Conservation (phyloP, 73 alveolate genomes). For the Blepharisma stoltei region DNA sequence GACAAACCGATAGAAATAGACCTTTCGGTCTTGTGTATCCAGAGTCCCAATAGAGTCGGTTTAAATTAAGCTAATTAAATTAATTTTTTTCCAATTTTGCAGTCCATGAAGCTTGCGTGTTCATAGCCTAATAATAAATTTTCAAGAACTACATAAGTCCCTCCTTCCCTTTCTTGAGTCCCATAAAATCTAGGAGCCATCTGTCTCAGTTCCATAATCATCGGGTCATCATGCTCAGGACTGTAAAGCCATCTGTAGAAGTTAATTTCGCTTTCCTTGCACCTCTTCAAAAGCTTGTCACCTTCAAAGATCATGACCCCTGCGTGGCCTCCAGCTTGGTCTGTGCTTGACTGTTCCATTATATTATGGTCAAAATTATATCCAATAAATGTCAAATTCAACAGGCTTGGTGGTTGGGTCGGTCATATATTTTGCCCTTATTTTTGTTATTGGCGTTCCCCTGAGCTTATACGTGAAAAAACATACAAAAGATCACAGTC, state of each 20-base stretch:
- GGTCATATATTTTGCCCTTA: conserved; percentile 3
- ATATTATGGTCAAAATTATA: no score
- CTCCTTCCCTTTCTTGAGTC: conserved; percentile 6
- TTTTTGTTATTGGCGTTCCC: conserved; percentile 17
- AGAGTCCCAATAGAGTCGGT: no score
- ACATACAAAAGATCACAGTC: conserved; percentile 10
- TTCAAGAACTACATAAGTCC: conserved; percentile 6
- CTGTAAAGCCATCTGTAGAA: background rate
- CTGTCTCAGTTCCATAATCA: background rate
- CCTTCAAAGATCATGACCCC: conserved; percentile 25
- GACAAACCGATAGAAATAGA: no score
- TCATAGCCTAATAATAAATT: conserved; percentile 12
- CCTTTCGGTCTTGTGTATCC: no score
- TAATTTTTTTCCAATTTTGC: conserved; percentile 28
- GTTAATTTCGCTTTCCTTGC: conserved; percentile 1
- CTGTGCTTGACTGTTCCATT: no score
- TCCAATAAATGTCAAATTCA: background rate
- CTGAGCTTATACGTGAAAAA: background rate
- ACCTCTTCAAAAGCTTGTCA: conserved; percentile 13
- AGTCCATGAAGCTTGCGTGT: conserved; percentile 20
- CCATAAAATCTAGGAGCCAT: conserved; percentile 26
- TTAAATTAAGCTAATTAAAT: no score
- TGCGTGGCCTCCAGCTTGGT: conserved; percentile 28
- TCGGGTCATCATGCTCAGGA: background rate
- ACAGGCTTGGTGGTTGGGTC: background rate